Evolutionary conservation across 2,329 filamentous ascomycete species (phyloP).

Genomic region (Nemania abortiva): DNA sequence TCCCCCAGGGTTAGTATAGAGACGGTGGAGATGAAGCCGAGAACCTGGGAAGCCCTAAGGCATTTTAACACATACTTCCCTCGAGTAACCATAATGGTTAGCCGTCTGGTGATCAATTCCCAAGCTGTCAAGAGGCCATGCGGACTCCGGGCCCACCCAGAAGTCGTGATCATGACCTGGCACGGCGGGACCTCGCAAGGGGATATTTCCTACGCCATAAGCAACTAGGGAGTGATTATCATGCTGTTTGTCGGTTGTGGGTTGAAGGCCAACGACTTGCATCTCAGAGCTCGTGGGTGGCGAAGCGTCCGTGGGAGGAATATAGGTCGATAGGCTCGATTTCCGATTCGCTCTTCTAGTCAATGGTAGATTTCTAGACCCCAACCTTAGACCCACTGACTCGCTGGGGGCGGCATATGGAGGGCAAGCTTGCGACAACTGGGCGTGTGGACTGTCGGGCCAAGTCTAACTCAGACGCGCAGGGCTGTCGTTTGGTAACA

Average conservation of each 20-base stretch:
- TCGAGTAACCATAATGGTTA: background rate
- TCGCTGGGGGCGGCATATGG: background rate
- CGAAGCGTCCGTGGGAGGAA: background rate
- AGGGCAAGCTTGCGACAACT: background rate
- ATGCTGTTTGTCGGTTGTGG: slow-evolving; percentile 16
- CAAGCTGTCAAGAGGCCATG: background rate
- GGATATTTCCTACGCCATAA: background rate
- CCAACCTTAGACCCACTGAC: background rate
- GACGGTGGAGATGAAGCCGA: background rate
- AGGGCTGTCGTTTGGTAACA: too few relatives aligned
- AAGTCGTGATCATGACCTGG: background rate
- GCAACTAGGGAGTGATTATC: background rate
- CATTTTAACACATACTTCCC: slow-evolving; percentile 13
- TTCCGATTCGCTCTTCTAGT: slow-evolving; percentile 2
- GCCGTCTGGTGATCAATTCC: background rate
- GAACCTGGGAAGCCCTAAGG: background rate
- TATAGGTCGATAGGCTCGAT: background rate
- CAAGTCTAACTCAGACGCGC: background rate
- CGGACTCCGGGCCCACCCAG: slow-evolving; percentile 1
- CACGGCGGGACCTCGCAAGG: slow-evolving; percentile 3
- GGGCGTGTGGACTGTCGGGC: background rate
- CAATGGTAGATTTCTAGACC: background rate
- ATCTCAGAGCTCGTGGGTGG: slow-evolving; percentile 16
- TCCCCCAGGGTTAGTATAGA: slow-evolving; percentile 6
- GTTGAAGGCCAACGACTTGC: slow-evolving; percentile 8